A percentile compares a stretch with the other conserved stretches of the same genome.
These are phyloP conservation scores for Ceratocystis smalleyi DNA, from an alignment of 2,329 filamentous ascomycete species.

Conservation along the genomic window DNA sequence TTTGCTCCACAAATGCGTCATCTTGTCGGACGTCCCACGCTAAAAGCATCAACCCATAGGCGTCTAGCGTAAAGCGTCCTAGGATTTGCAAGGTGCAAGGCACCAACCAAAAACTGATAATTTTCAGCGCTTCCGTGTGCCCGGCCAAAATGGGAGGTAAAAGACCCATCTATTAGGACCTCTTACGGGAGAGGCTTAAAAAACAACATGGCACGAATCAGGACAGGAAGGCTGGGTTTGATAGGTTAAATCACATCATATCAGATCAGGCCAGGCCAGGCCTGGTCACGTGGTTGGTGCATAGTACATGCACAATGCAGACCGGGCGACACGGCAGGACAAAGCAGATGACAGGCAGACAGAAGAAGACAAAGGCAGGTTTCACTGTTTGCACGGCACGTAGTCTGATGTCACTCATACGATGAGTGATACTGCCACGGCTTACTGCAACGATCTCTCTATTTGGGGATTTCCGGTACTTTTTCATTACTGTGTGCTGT, in stretches of 20 bases:
- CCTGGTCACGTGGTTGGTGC: neutral
- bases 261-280: neutral
- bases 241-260: neutral
- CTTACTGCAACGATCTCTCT: no score
- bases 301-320: neutral
- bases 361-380: neutral
- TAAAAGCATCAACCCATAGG: no score
- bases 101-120: neutral
- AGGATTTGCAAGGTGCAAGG: neutral
- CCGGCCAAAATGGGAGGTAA: neutral
- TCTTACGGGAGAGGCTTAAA: no score
- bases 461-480: no score
- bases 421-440: neutral
- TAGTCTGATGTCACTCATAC: slow-evolving; percentile 12
- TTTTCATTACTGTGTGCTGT: neutral
- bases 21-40: neutral
- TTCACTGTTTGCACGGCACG: neutral
- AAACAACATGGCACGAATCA: neutral
- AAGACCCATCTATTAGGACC: neutral
- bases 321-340: neutral
- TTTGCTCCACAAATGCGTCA: slow-evolving; percentile 11
- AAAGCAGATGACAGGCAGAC: no score
- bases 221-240: no score
- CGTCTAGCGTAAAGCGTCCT: no score
- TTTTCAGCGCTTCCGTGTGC: neutral